Evolutionary conservation across 371 early-diverging fungal species (phyloP).

Genomic region (Rhizopus stolonifer): DNA sequence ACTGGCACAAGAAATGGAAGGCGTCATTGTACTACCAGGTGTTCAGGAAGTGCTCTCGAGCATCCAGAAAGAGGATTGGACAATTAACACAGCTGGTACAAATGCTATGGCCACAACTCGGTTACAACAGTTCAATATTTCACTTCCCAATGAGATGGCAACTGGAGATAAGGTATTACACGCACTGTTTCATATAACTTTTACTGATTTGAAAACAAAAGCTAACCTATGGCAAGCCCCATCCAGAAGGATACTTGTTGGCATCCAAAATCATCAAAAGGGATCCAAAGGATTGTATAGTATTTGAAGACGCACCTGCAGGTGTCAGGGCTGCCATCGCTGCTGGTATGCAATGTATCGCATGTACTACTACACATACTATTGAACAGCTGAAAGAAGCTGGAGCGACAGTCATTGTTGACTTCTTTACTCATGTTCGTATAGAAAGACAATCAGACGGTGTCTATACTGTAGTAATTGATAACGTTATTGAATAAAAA

Average conservation of each 20-base stretch:
- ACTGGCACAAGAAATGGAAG: constrained; percentile 34
- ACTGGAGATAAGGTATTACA: constrained; percentile 38
- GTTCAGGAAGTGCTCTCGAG: constrained; percentile 26
- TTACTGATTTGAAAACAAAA: constrained; percentile 4
- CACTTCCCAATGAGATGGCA: constrained; percentile 29
- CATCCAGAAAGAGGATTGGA: constrained; percentile 28
- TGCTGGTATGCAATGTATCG: constrained; percentile 60
- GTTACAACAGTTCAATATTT: constrained; percentile 33
- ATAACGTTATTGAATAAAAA: constrained; percentile 5
- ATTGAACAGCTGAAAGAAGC: constrained; percentile 55
- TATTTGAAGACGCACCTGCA: constrained; percentile 74
- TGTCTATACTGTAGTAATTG: constrained; percentile 4
- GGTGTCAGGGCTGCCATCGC: constrained; percentile 59
- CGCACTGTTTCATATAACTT: not conserved
- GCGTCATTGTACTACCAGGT: constrained; percentile 35
- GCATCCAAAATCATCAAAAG: constrained; percentile 48
- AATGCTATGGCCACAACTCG: constrained; percentile 35
- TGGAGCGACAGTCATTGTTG: constrained; percentile 56
- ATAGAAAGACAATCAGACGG: constrained; percentile 26
- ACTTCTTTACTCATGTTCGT: constrained; percentile 48
- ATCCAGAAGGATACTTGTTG: constrained; percentile 63
- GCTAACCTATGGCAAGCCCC: constrained; percentile 58
- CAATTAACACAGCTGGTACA: constrained; percentile 41
- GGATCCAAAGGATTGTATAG: constrained; percentile 57
- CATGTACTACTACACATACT: constrained; percentile 59